Conservation (phyloP, 495 filamentous ascomycete species). For the Parachaetomium inaequale region DNA sequence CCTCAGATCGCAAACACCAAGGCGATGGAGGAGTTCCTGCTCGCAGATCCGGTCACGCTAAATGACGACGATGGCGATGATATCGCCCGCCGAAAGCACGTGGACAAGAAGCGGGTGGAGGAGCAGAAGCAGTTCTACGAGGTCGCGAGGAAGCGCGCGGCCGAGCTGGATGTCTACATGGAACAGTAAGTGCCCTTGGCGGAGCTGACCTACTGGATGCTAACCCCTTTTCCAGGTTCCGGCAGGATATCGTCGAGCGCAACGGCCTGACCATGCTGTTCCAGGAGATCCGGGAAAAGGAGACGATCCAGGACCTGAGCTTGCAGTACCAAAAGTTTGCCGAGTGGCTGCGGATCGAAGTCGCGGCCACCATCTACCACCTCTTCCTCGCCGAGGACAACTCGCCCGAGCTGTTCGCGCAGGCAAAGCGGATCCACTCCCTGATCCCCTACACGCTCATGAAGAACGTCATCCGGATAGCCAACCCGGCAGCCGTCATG, state of each 20-base stretch:
- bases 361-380: slow-evolving; percentile 95
- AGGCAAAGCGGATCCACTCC: slow-evolving; percentile 88
- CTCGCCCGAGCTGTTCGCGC: slow-evolving; percentile 90
- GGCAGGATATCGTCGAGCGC: slow-evolving; percentile 55
- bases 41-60: slow-evolving; percentile 59
- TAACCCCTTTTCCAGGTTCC: slow-evolving; percentile 41
- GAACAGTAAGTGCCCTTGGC: slow-evolving; percentile 64
- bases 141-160: slow-evolving; percentile 82
- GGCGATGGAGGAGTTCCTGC: slow-evolving; percentile 78
- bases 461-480: slow-evolving; percentile 94
- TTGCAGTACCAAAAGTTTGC: slow-evolving; percentile 97
- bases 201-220: neutral
- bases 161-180: slow-evolving; percentile 96
- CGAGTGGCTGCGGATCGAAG: slow-evolving; percentile 96
- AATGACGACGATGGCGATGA: slow-evolving; percentile 82
- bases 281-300: slow-evolving; percentile 82
- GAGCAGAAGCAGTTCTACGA: slow-evolving; percentile 95
- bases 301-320: slow-evolving; percentile 78
- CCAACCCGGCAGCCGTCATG: slow-evolving; percentile 96
- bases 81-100: slow-evolving; percentile 69
- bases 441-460: slow-evolving; percentile 86
- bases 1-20: slow-evolving; percentile 75
- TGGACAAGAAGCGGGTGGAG: slow-evolving; percentile 83
- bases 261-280: slow-evolving; percentile 93
- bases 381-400: slow-evolving; percentile 98